phyloP scores from a whole-genome alignment of 805 yeast genomes.

The Yamadazyma philogaea region DNA sequence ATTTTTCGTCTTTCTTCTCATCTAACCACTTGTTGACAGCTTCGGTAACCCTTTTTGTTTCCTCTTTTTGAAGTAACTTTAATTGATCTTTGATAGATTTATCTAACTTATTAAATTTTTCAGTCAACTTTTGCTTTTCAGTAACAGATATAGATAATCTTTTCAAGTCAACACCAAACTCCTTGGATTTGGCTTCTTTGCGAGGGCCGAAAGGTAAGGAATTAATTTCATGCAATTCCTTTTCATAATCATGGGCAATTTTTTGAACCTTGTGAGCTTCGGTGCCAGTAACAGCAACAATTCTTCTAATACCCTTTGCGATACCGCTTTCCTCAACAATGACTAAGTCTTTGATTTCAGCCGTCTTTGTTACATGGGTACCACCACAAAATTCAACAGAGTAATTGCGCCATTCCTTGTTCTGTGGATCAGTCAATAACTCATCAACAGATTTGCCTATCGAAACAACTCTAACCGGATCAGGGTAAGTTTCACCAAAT shows the following conservation, averaged over 20 bases:
- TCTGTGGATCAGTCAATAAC: slow-evolving; percentile 65
- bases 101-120: slow-evolving; percentile 72
- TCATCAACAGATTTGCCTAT: slow-evolving; percentile 90
- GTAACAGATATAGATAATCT: slow-evolving; percentile 78
- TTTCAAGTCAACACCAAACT: slow-evolving; percentile 78
- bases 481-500: slow-evolving; percentile 98
- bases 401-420: slow-evolving; percentile 68
- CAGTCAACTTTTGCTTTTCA: slow-evolving; percentile 71
- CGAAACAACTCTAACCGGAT: slow-evolving; percentile 97
- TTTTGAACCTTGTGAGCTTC: slow-evolving; percentile 90
- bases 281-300: slow-evolving; percentile 92
- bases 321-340: slow-evolving; percentile 94
- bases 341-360: slow-evolving; percentile 88
- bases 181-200: slow-evolving; percentile 82
- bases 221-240: slow-evolving; percentile 56
- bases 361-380: slow-evolving; percentile 90
- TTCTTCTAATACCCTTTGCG: slow-evolving; percentile 98
- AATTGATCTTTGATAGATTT: slow-evolving; percentile 85
- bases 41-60: slow-evolving; percentile 76
- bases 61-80: slow-evolving; percentile 85
- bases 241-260: slow-evolving; percentile 68
- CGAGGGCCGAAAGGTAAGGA: slow-evolving; percentile 66
- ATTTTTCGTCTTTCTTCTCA: slow-evolving; percentile 47
- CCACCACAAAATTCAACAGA: slow-evolving; percentile 99
- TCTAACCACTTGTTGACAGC: slow-evolving; percentile 67